These are phyloP conservation scores for Penicillium janthinellum DNA, from an alignment of 2,329 filamentous ascomycete species.

Conservation along the genomic window DNA sequence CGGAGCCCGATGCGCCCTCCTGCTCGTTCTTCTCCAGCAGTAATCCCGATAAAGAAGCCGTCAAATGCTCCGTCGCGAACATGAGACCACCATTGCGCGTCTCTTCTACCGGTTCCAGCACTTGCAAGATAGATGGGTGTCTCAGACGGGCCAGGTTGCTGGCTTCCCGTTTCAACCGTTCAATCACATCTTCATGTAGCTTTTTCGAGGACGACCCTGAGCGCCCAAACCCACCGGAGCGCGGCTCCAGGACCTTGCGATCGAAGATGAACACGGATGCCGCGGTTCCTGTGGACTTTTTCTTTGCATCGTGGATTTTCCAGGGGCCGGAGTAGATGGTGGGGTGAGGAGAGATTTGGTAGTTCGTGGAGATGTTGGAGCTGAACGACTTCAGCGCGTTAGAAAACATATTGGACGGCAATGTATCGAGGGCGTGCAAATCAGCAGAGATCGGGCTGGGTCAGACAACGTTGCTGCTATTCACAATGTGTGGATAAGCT, in stretches of 20 bases:
- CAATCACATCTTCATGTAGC: conserved; percentile 84
- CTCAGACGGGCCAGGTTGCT: conserved; percentile 83
- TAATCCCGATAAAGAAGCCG: conserved; percentile 79
- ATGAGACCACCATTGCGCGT: conserved; percentile 87
- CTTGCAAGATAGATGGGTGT: conserved; percentile 88
- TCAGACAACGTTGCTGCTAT: conserved; percentile 11
- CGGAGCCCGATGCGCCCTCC: conserved; percentile 68
- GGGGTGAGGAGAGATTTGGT: conserved; percentile 74
- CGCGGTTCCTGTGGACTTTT: conserved; percentile 86
- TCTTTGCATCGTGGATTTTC: conserved; percentile 97
- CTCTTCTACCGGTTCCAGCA: conserved; percentile 94
- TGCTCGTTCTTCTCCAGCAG: conserved; percentile 88
- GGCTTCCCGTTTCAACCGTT: conserved; percentile 88
- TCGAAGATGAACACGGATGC: conserved; percentile 96
- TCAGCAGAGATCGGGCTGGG: background rate
- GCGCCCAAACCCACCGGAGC: conserved; percentile 62
- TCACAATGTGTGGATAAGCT: conserved; percentile 14
- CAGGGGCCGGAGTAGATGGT: conserved; percentile 86
- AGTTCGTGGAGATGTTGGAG: conserved; percentile 91
- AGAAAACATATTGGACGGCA: conserved; percentile 72
- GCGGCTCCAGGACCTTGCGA: conserved; percentile 76
- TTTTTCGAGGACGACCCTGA: conserved; percentile 73
- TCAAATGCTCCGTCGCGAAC: conserved; percentile 92
- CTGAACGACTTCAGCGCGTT: conserved; percentile 91
- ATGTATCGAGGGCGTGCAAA: background rate